A percentile compares a stretch with the other conserved stretches of the same genome.
These are phyloP conservation scores for Nakataea oryzae DNA, from an alignment of 2,329 filamentous ascomycete genomes.

Conservation along the genomic window DNA sequence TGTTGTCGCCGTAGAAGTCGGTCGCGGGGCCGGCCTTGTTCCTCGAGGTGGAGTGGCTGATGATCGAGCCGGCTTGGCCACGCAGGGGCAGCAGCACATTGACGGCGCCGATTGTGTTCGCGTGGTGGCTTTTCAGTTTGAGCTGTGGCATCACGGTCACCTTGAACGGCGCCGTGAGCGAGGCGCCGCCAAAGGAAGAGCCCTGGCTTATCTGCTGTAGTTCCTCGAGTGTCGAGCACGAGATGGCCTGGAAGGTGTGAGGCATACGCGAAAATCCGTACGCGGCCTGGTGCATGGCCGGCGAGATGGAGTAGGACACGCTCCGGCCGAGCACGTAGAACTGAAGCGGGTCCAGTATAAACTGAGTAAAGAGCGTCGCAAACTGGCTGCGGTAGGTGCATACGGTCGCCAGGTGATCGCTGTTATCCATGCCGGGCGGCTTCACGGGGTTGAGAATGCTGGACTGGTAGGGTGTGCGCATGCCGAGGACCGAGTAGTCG, in stretches of 20 bases:
- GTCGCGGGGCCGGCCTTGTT: constrained; percentile 50
- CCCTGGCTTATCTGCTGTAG: constrained; percentile 48
- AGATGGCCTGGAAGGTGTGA: constrained; percentile 51
- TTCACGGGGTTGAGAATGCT: constrained; percentile 44
- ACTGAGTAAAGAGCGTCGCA: constrained; percentile 48
- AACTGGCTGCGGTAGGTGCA: constrained; percentile 48
- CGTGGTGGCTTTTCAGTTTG: constrained; percentile 56
- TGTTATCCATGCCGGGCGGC: constrained; percentile 28
- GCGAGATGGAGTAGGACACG: constrained; percentile 59
- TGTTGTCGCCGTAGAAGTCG: constrained; percentile 50
- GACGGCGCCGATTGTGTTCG: constrained; percentile 59
- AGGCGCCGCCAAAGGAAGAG: constrained; percentile 56
- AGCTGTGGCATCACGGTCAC: constrained; percentile 55
- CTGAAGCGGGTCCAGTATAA: constrained; percentile 52
- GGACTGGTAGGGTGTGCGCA: constrained; percentile 26
- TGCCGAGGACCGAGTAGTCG: constrained; percentile 33
- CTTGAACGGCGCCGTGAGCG: constrained; percentile 61
- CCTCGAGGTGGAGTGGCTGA: constrained; percentile 46
- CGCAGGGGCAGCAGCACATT: constrained; percentile 62
- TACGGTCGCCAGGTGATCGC: constrained; percentile 32
- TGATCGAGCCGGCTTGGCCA: constrained; percentile 33
- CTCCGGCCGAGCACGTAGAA: constrained; percentile 61
- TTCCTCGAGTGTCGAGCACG: constrained; percentile 50
- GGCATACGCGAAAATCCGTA: constrained; percentile 57
- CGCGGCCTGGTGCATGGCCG: constrained; percentile 62